Evolutionary conservation across 805 yeast genomes (phyloP).

Genomic region (Metschnikowia amazonensis): DNA sequence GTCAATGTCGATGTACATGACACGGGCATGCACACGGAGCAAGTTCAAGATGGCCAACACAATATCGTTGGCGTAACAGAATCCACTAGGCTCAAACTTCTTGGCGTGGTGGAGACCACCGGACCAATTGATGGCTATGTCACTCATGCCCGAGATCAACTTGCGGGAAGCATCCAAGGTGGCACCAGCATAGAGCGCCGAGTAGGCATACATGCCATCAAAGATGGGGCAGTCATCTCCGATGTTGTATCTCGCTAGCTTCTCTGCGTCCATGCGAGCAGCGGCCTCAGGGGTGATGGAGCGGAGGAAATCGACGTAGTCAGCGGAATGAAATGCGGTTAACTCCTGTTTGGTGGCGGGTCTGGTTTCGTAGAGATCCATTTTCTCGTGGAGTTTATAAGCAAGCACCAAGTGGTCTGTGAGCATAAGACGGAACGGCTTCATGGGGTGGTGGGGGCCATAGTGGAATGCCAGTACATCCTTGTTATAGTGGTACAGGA

Average conservation of each 20-base stretch:
- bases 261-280: conserved; percentile 51
- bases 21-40: conserved; percentile 85
- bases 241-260: conserved; percentile 70
- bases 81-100: conserved; percentile 90
- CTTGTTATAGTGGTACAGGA: conserved; percentile 86
- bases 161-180: conserved; percentile 90
- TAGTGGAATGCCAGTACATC: conserved; percentile 78
- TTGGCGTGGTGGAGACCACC: conserved; percentile 98
- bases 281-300: conserved; percentile 73
- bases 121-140: conserved; percentile 93
- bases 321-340: conserved; percentile 78
- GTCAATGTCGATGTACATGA: conserved; percentile 89
- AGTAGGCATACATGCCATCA: conserved; percentile 91
- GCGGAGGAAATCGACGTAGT: conserved; percentile 74
- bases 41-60: conserved; percentile 84
- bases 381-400: conserved; percentile 79
- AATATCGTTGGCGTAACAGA: conserved; percentile 92
- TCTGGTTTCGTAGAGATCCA: conserved; percentile 86
- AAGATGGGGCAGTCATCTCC: conserved; percentile 95
- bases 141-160: conserved; percentile 79
- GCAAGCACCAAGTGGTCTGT: conserved; percentile 88
- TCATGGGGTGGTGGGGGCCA: conserved; percentile 97
- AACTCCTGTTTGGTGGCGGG: conserved; percentile 80
- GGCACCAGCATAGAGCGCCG: conserved; percentile 88
- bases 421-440: conserved; percentile 88